Evolutionary conservation across 2,329 filamentous ascomycete genomes (phyloP).

Genomic region (Fusarium udum): DNA sequence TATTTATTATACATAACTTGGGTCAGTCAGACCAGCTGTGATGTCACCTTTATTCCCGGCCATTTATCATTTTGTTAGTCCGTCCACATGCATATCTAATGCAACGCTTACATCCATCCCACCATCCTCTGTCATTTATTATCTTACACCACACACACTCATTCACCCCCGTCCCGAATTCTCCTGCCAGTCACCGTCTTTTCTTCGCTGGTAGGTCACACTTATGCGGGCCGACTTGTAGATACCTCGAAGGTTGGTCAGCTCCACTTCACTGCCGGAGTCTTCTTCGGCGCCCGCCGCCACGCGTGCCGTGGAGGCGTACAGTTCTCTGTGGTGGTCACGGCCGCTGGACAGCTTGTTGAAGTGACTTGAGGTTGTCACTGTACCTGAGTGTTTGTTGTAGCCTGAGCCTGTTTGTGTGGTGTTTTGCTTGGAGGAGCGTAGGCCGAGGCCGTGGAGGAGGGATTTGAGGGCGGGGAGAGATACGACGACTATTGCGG

Average conservation of each 20-base stretch:
- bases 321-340: slow-evolving; percentile 18
- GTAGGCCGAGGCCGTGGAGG: slow-evolving; percentile 20
- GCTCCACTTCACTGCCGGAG: slow-evolving; percentile 37
- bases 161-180: not conserved
- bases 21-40: not conserved
- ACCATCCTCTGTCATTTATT: not conserved
- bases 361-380: slow-evolving; percentile 22
- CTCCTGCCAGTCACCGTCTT: slow-evolving; percentile 8
- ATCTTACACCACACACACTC: not conserved
- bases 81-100: not conserved
- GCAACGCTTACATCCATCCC: not conserved
- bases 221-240: slow-evolving; percentile 39
- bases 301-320: slow-evolving; percentile 17
- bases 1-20: not conserved
- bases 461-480: slow-evolving; percentile 35
- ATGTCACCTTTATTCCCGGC: not conserved
- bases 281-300: slow-evolving; percentile 27
- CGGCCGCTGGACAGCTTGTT: slow-evolving; percentile 36
- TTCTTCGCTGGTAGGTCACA: slow-evolving; percentile 29
- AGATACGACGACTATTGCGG: slow-evolving; percentile 36
- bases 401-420: slow-evolving; percentile 29
- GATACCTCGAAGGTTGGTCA: slow-evolving; percentile 34
- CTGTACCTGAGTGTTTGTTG: slow-evolving; percentile 15
- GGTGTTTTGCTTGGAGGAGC: slow-evolving; percentile 25
- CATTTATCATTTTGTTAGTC: not conserved